Evolutionary conservation across 2,329 filamentous ascomycete species (phyloP).

Genomic region (Allantophomopsis lycopodina): DNA sequence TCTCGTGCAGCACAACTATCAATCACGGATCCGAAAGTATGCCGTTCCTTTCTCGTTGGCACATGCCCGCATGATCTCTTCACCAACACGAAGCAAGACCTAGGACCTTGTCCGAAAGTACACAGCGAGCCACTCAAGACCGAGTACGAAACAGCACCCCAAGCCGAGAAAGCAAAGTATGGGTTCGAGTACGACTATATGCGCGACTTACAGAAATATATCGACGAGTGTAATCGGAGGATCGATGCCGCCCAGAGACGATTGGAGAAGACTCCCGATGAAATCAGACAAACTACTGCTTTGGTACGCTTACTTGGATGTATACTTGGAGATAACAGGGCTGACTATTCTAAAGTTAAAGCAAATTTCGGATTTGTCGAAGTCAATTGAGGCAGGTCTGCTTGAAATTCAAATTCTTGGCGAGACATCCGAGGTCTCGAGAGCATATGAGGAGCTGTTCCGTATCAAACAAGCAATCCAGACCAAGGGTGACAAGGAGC

Average conservation of each 20-base stretch:
- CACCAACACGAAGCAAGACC: slow-evolving; percentile 97
- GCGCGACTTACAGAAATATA: slow-evolving; percentile 90
- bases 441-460: slow-evolving; percentile 79
- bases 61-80: slow-evolving; percentile 98
- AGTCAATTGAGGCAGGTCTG: slow-evolving; percentile 68
- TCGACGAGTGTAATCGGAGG: slow-evolving; percentile 88
- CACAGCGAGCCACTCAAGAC: slow-evolving; percentile 81
- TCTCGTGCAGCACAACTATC: slow-evolving; percentile 70
- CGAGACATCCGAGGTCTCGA: slow-evolving; percentile 65
- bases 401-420: slow-evolving; percentile 78
- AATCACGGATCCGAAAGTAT: slow-evolving; percentile 86
- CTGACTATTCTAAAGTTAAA: slow-evolving; percentile 44
- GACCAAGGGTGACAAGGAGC: slow-evolving; percentile 70
- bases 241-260: slow-evolving; percentile 84
- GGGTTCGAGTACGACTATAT: slow-evolving; percentile 96
- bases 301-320: slow-evolving; percentile 33
- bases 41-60: slow-evolving; percentile 84
- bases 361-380: slow-evolving; percentile 67
- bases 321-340: not conserved
- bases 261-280: slow-evolving; percentile 93
- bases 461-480: slow-evolving; percentile 69
- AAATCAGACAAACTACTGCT: slow-evolving; percentile 89
- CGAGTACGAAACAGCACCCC: slow-evolving; percentile 66
- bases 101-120: slow-evolving; percentile 76
- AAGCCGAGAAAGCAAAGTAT: slow-evolving; percentile 50